These are phyloP conservation scores for Saccharomycopsis schoenii DNA, from an alignment of 805 yeast genomes.

Conservation along the genomic window DNA sequence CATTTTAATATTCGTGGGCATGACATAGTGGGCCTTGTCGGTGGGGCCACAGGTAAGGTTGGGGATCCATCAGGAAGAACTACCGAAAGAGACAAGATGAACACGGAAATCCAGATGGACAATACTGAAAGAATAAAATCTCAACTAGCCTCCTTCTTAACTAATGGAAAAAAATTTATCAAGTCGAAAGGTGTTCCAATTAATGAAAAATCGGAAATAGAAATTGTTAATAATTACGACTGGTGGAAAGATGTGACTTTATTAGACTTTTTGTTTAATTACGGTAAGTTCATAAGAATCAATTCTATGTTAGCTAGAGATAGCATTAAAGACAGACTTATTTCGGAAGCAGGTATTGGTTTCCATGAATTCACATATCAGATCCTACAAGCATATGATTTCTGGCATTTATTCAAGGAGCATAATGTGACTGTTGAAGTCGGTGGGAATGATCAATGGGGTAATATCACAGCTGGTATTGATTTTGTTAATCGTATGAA, in stretches of 20 bases:
- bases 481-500: constrained; percentile 66
- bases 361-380: constrained; percentile 94
- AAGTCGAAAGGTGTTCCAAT: constrained; percentile 30
- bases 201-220: constrained; percentile 33
- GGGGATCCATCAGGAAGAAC: constrained; percentile 95
- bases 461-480: constrained; percentile 92
- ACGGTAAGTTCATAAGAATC: constrained; percentile 72
- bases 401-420: constrained; percentile 62
- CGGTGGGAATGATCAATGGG: constrained; percentile 98
- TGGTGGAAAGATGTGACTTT: constrained; percentile 83
- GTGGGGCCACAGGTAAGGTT: constrained; percentile 92
- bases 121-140: constrained; percentile 51
- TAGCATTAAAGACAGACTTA: constrained; percentile 67
- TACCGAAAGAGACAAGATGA: constrained; percentile 60
- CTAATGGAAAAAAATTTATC: constrained; percentile 55
- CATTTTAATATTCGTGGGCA: constrained; percentile 85
- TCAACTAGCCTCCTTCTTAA: constrained; percentile 57
- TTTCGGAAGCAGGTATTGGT: constrained; percentile 68
- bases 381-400: constrained; percentile 86
- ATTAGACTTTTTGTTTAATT: constrained; percentile 66
- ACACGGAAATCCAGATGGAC: constrained; percentile 35
- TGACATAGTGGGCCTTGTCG: constrained; percentile 71
- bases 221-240: constrained; percentile 50
- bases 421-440: constrained; percentile 62
- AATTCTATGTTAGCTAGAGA: constrained; percentile 85